phyloP scores from a whole-genome alignment of 2,329 filamentous ascomycete genomes.

The Aureobasidium sp. region DNA sequence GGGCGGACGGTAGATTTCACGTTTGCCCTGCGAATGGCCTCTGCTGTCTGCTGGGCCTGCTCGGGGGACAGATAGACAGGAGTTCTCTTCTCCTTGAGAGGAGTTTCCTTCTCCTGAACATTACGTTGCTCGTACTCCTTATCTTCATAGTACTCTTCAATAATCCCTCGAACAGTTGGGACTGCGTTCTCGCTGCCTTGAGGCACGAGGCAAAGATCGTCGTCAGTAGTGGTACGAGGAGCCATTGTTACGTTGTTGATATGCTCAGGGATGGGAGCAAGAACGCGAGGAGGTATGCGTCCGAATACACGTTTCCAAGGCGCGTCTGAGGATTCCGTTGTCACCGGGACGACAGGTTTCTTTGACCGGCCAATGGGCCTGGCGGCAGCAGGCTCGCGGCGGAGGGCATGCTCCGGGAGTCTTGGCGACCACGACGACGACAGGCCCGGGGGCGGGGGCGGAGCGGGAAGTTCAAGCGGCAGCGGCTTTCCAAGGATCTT shows the following conservation, averaged over 20 bases:
- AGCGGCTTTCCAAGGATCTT: background rate
- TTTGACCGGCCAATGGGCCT: background rate
- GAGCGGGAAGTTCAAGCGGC: background rate
- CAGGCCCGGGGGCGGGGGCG: background rate
- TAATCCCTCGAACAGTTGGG: conserved; percentile 32
- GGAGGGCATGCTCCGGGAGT: background rate
- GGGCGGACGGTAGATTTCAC: background rate
- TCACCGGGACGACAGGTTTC: background rate
- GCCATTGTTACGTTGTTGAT: background rate
- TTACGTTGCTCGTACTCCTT: conserved; percentile 24
- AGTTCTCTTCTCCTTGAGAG: conserved; percentile 26
- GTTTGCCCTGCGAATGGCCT: background rate
- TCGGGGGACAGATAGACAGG: conserved; percentile 21
- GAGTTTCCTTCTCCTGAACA: conserved; percentile 28
- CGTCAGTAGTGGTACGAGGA: background rate
- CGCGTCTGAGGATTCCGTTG: background rate
- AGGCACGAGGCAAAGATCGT: conserved; percentile 24
- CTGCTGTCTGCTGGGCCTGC: background rate
- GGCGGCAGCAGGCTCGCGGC: background rate
- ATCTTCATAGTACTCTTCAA: conserved; percentile 35
- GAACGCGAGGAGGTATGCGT: background rate
- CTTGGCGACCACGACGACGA: background rate
- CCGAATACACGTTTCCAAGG: background rate
- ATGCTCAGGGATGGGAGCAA: background rate
- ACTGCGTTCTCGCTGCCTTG: conserved; percentile 22